A percentile compares a stretch with the other conserved stretches of the same genome.
These are phyloP conservation scores for Lophiotrema nucula DNA, from an alignment of 495 filamentous ascomycete species.

Conservation along the genomic window DNA sequence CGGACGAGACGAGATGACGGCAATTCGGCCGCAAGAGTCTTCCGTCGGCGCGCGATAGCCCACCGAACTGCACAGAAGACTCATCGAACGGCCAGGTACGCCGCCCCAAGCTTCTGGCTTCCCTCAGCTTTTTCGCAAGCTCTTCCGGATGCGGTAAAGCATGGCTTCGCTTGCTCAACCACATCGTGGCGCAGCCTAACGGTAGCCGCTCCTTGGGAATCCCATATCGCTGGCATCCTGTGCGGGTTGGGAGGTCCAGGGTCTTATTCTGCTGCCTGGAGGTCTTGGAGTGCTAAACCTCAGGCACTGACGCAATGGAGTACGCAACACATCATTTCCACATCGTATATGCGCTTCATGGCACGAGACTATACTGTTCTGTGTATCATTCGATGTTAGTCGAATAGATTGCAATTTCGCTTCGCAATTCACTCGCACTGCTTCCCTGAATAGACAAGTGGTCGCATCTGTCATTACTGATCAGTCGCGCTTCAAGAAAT, in stretches of 20 bases:
- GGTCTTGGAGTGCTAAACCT: not conserved
- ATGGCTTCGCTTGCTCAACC: not conserved
- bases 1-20: too few relatives aligned
- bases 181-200: not conserved
- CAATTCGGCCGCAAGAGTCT: not conserved
- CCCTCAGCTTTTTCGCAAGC: not conserved
- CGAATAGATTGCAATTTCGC: too few relatives aligned
- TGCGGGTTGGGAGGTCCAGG: not conserved
- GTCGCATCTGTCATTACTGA: too few relatives aligned
- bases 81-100: too few relatives aligned
- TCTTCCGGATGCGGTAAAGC: not conserved
- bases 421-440: too few relatives aligned
- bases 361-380: too few relatives aligned
- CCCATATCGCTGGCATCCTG: too few relatives aligned
- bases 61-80: not conserved
- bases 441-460: too few relatives aligned
- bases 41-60: not conserved
- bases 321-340: constrained; percentile 15
- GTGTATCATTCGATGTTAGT: too few relatives aligned
- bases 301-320: constrained; percentile 26
- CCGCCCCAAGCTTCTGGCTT: too few relatives aligned
- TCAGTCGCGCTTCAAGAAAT: too few relatives aligned
- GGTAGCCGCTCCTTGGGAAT: not conserved
- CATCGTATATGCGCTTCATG: too few relatives aligned
- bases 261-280: constrained; percentile 12